A percentile compares a stretch with the other conserved stretches of the same genome.
phyloP scores from a whole-genome alignment of 1,139 yeast species.

The Zygoascus hellenicus region DNA sequence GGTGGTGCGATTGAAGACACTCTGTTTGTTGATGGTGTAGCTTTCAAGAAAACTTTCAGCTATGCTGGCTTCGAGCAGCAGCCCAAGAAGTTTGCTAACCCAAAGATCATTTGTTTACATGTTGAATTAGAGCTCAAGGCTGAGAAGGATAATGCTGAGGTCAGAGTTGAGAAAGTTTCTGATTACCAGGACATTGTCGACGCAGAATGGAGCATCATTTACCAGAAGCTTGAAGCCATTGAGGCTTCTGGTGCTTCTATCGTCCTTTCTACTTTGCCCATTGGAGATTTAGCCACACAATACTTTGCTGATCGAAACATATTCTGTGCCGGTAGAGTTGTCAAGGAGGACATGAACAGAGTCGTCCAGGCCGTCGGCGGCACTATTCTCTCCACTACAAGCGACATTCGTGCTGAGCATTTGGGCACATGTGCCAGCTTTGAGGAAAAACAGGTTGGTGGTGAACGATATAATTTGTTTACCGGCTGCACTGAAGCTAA shows the following conservation, averaged over 20 bases:
- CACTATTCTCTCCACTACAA: constrained; percentile 76
- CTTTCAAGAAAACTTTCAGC: constrained; percentile 92
- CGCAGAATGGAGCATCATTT: constrained; percentile 96
- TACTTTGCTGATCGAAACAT: constrained; percentile 93
- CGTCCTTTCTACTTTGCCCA: constrained; percentile 89
- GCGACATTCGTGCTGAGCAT: constrained; percentile 65
- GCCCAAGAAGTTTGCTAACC: constrained; percentile 75
- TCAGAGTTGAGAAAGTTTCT: constrained; percentile 85
- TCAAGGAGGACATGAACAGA: constrained; percentile 84
- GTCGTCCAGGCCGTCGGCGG: constrained; percentile 96
- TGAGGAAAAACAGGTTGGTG: constrained; percentile 93
- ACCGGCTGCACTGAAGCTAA: constrained; percentile 88
- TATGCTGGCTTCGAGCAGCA: constrained; percentile 99
- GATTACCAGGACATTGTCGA: constrained; percentile 96
- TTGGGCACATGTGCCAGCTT: constrained; percentile 82
- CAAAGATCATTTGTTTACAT: constrained; percentile 78
- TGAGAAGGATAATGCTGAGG: constrained; percentile 99
- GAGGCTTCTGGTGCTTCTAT: constrained; percentile 84
- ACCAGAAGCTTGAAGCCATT: constrained; percentile 78
- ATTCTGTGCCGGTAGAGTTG: constrained; percentile 96
- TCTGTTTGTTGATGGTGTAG: constrained; percentile 84
- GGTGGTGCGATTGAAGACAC: constrained; percentile 98
- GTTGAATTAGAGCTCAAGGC: constrained; percentile 96
- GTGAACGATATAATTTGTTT: constrained; percentile 88
- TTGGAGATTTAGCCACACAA: constrained; percentile 97